phyloP scores from a whole-genome alignment of 768 basidiomycete genomes.

The Lactarius psammicola region DNA sequence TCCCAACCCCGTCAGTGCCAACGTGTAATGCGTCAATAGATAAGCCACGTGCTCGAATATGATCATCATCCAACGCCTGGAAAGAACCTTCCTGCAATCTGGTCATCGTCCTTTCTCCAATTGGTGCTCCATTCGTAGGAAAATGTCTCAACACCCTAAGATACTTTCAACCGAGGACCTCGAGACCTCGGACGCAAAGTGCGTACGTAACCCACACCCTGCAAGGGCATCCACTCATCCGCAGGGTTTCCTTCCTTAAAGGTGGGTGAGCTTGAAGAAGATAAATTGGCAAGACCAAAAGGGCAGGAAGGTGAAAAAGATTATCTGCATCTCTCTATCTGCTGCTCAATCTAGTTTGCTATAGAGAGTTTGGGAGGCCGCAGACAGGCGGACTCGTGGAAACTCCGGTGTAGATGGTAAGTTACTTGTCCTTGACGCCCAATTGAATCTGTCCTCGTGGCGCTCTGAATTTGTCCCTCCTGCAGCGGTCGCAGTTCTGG shows the following conservation, averaged over 20 bases:
- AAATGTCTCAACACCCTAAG: conserved; percentile 22
- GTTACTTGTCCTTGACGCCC: conserved; percentile 24
- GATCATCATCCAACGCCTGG: conserved; percentile 1
- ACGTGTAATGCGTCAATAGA: neutral
- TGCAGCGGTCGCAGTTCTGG: conserved; percentile 80
- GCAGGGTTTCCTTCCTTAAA: conserved; percentile 35
- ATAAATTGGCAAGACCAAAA: conserved; percentile 77
- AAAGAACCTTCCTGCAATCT: neutral
- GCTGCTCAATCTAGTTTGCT: conserved; percentile 1
- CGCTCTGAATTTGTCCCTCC: conserved; percentile 1
- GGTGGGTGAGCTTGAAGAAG: conserved; percentile 85
- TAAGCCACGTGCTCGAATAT: neutral
- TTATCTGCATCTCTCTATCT: neutral
- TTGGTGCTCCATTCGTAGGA: conserved; percentile 1
- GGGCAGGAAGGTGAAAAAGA: conserved; percentile 57
- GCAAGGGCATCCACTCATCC: neutral
- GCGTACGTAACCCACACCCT: neutral
- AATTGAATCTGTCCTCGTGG: neutral
- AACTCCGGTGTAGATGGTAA: conserved; percentile 81
- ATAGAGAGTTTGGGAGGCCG: conserved; percentile 87
- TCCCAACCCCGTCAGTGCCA: neutral
- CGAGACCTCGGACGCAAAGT: conserved; percentile 25
- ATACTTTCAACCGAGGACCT: conserved; percentile 24
- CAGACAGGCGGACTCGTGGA: conserved; percentile 77
- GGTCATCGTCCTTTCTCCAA: neutral